A percentile compares a stretch with the other conserved stretches of the same genome.
These are phyloP conservation scores for Lasiosphaeria miniovina DNA, from an alignment of 495 filamentous ascomycete species.

Conservation along the genomic window DNA sequence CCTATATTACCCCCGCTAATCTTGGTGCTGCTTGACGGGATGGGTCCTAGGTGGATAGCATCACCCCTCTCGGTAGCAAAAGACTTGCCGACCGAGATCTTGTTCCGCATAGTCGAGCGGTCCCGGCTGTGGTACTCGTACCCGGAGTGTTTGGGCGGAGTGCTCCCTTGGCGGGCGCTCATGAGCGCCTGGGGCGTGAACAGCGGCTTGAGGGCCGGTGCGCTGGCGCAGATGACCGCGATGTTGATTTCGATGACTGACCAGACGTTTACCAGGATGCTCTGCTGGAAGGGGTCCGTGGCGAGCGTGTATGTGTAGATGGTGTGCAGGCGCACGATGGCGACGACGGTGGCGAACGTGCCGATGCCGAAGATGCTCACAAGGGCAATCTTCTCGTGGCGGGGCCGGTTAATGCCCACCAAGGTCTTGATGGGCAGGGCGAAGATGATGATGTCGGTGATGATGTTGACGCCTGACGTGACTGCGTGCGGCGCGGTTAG, in stretches of 20 bases:
- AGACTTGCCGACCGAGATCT: too few species aligned
- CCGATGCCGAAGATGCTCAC: conserved; percentile 50
- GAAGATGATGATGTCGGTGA: conserved; percentile 52
- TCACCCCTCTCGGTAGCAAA: too few species aligned
- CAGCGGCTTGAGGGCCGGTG: conserved; percentile 45
- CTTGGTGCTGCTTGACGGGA: too few species aligned
- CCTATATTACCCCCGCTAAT: too few species aligned
- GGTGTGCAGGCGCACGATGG: conserved; percentile 46
- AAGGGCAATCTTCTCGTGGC: conserved; percentile 44
- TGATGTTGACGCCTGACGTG: conserved; percentile 50
- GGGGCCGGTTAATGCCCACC: conserved; percentile 40
- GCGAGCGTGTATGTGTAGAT: conserved; percentile 34
- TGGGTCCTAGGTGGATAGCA: too few species aligned
- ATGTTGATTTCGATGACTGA: conserved; percentile 51
- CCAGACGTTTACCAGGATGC: conserved; percentile 38
- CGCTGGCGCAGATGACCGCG: conserved; percentile 50
- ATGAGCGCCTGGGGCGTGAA: conserved; percentile 14
- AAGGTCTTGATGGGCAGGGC: conserved; percentile 48
- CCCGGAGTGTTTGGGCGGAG: too few species aligned
- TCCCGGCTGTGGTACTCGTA: too few species aligned
- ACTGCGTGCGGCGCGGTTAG: conserved; percentile 19
- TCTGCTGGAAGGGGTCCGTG: conserved; percentile 32
- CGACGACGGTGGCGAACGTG: conserved; percentile 39
- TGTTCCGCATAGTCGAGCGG: too few species aligned
- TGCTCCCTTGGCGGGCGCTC: too few species aligned